Conservation (phyloP, 2,329 filamentous ascomycete genomes). For the Mollisia scopiformis region DNA sequence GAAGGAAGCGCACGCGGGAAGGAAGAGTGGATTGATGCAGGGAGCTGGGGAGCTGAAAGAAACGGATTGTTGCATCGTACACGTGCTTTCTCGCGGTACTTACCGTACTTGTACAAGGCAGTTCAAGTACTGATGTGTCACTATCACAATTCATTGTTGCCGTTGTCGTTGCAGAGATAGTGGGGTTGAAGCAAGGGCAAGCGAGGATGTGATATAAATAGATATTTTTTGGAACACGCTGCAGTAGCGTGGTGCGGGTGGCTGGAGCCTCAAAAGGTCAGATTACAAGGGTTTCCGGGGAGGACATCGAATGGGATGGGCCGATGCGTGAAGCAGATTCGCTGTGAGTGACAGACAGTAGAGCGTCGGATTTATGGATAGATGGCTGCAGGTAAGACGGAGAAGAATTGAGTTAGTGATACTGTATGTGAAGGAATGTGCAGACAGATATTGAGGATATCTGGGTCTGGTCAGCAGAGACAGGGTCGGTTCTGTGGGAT, state of each 20-base stretch:
- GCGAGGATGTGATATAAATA: background rate
- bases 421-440: background rate
- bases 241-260: conserved; percentile 14
- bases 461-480: background rate
- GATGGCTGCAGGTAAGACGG: conserved; percentile 1
- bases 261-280: conserved; percentile 20
- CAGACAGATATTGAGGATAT: background rate
- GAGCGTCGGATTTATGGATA: background rate
- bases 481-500: background rate
- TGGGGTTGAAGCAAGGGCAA: background rate
- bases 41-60: background rate
- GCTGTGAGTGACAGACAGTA: background rate
- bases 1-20: background rate
- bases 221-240: background rate
- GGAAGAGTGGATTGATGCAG: background rate
- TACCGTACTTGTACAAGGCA: background rate
- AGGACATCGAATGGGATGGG: background rate
- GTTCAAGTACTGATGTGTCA: background rate
- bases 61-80: background rate
- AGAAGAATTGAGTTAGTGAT: background rate
- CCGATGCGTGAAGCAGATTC: background rate
- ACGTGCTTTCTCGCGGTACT: background rate
- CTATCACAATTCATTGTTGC: background rate
- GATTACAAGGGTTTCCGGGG: background rate
- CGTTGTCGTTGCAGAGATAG: background rate